Conservation (phyloP, 2,329 filamentous ascomycete genomes). For the Colletotrichum musicola region DNA sequence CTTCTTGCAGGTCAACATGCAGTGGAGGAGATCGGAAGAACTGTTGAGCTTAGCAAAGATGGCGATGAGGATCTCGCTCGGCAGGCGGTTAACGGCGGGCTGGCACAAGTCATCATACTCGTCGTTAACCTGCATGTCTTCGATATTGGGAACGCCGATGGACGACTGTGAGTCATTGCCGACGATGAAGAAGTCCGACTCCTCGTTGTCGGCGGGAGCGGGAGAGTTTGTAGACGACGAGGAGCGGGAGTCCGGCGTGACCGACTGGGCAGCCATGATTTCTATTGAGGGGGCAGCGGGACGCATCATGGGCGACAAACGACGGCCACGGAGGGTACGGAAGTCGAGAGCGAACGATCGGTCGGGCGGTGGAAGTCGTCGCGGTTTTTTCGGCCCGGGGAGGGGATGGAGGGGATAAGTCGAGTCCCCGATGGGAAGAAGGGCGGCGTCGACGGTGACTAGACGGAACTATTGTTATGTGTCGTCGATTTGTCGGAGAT, state of each 20-base stretch:
- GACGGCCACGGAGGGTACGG: background rate
- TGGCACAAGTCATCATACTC: constrained; percentile 74
- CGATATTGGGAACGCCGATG: constrained; percentile 82
- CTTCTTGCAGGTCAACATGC: constrained; percentile 92
- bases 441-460: constrained; percentile 3
- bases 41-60: constrained; percentile 88
- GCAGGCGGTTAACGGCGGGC: constrained; percentile 86
- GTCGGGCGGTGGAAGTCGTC: constrained; percentile 25
- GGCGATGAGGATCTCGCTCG: constrained; percentile 93
- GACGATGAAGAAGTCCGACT: constrained; percentile 91
- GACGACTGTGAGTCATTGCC: constrained; percentile 96
- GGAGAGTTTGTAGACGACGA: constrained; percentile 82
- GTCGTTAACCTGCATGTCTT: constrained; percentile 78
- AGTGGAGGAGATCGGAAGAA: constrained; percentile 82
- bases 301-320: constrained; percentile 41
- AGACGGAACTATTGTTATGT: background rate
- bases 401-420: constrained; percentile 21
- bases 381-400: constrained; percentile 25
- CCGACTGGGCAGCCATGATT: constrained; percentile 43
- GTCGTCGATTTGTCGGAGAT: constrained; percentile 21
- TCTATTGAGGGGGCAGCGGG: constrained; percentile 46
- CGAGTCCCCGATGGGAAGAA: constrained; percentile 25
- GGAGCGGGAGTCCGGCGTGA: constrained; percentile 63
- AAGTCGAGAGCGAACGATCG: constrained; percentile 18
- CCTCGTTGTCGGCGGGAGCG: constrained; percentile 82